Evolutionary conservation across 176 grass and related monocot genomes (phyloP).

Genomic region (Phoenix dactylifera): DNA sequence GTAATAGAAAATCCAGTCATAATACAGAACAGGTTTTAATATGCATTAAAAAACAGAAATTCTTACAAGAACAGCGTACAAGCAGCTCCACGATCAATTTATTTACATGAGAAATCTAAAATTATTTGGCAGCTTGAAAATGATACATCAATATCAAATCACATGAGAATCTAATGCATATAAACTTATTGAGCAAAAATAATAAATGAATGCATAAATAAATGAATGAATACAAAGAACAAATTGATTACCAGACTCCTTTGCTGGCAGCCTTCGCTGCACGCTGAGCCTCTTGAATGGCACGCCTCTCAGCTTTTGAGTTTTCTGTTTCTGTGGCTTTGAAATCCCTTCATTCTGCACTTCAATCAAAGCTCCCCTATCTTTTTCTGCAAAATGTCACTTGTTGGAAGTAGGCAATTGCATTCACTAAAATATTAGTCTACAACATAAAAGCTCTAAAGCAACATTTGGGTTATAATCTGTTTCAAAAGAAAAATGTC

Average conservation of each 20-base stretch:
- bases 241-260: slow-evolving; percentile 37
- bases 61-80: too few species aligned
- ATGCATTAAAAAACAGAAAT: too few species aligned
- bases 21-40: too few species aligned
- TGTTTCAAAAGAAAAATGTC: too few species aligned
- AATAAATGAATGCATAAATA: background rate
- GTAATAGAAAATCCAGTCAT: too few species aligned
- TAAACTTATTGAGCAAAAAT: background rate
- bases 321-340: slow-evolving; percentile 55
- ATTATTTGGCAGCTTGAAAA: too few species aligned
- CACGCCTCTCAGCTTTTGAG: slow-evolving; percentile 48
- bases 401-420: background rate
- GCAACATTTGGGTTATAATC: too few species aligned
- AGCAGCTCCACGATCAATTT: too few species aligned
- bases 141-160: too few species aligned
- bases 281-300: slow-evolving; percentile 46
- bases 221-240: slow-evolving; percentile 7
- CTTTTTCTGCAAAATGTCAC: slow-evolving; percentile 48
- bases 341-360: slow-evolving; percentile 19
- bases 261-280: slow-evolving; percentile 45
- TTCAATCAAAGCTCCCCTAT: slow-evolving; percentile 29
- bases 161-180: too few species aligned
- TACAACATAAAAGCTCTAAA: too few species aligned
- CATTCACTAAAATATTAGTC: too few species aligned
- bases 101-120: background rate